These are phyloP conservation scores for Biscogniauxia marginata DNA, from an alignment of 2,329 filamentous ascomycete genomes.

Conservation along the genomic window DNA sequence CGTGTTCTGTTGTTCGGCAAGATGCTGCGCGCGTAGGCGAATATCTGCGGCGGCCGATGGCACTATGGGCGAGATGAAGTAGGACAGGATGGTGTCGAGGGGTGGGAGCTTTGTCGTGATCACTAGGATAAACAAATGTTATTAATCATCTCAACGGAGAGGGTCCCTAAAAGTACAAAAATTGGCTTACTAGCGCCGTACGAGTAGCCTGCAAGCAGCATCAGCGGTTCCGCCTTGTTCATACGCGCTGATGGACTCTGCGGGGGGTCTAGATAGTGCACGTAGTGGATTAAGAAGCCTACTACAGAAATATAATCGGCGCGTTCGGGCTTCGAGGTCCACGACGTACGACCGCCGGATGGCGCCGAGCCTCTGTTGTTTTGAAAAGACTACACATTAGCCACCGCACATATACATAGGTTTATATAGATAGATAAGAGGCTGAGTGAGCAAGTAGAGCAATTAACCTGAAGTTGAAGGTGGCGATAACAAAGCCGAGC, in stretches of 20 bases:
- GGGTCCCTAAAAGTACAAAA: background rate
- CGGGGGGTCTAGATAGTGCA: constrained; percentile 55
- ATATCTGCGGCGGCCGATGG: constrained; percentile 67
- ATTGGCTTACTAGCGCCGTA: constrained; percentile 66
- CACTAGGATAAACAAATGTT: constrained; percentile 38
- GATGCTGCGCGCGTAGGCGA: constrained; percentile 63
- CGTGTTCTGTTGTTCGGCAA: constrained; percentile 62
- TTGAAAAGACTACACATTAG: constrained; percentile 7
- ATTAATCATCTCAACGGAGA: background rate
- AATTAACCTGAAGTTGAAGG: constrained; percentile 80
- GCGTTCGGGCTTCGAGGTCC: constrained; percentile 79
- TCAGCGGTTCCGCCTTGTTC: constrained; percentile 21
- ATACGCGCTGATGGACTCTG: constrained; percentile 27
- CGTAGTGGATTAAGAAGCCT: constrained; percentile 76
- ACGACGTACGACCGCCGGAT: constrained; percentile 78
- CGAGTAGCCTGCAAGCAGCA: constrained; percentile 75
- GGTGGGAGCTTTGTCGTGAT: constrained; percentile 72
- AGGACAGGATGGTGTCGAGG: constrained; percentile 54
- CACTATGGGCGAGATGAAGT: constrained; percentile 53
- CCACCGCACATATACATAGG: background rate
- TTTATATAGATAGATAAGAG: background rate
- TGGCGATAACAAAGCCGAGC: constrained; percentile 72
- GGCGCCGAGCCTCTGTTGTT: constrained; percentile 67
- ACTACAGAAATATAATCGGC: constrained; percentile 80
- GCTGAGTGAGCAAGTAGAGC: background rate